Conservation (phyloP, 2,329 filamentous ascomycete genomes). For the Colletotrichum viniferum region DNA sequence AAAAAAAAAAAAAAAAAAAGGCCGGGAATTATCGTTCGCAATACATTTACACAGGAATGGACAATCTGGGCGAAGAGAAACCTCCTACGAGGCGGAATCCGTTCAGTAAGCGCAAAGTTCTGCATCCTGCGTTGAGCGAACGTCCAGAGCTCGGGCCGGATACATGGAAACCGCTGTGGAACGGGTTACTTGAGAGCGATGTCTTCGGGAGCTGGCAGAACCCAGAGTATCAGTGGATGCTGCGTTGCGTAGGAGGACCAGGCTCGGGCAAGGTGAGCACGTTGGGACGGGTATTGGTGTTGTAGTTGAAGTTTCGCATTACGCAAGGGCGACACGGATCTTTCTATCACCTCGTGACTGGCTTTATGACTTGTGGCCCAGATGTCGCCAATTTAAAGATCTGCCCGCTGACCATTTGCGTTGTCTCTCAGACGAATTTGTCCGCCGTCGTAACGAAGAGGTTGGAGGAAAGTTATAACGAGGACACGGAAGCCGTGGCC, state of each 20-base stretch:
- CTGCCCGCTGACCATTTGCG: background rate
- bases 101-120: background rate
- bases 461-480: background rate
- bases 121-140: background rate
- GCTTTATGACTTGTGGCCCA: background rate
- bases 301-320: background rate
- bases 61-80: background rate
- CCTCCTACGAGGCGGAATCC: background rate
- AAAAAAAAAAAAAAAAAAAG: too few species aligned
- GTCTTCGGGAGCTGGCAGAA: background rate
- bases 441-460: background rate
- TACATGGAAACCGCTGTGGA: background rate
- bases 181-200: background rate
- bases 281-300: background rate
- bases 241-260: background rate
- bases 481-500: background rate
- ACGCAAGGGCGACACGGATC: background rate
- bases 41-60: background rate
- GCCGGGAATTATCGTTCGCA: background rate
- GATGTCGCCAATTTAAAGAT: background rate
- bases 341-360: background rate
- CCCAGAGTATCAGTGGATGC: background rate
- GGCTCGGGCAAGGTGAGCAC: constrained; percentile 1
- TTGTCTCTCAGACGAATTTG: background rate
- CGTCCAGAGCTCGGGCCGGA: background rate